Percentiles rank a stretch among this genome's conserved stretches.
Conservation (phyloP, 2,329 filamentous ascomycete genomes). For the Diaporthe sp. region DNA sequence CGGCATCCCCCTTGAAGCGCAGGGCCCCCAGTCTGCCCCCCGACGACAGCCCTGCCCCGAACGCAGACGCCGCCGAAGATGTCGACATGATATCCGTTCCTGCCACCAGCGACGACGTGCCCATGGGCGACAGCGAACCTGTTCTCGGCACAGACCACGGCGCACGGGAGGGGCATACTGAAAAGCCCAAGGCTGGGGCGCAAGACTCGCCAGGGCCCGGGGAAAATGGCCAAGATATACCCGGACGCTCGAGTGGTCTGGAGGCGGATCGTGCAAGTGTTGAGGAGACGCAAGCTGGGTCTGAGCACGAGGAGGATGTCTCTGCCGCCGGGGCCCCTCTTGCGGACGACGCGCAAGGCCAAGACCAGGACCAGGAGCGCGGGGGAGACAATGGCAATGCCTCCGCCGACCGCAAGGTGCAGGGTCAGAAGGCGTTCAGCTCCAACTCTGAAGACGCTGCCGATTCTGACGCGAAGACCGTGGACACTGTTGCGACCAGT, state of each 20-base stretch:
- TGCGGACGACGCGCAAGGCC: neutral
- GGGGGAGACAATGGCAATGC: neutral
- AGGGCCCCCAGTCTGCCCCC: conserved; percentile 74
- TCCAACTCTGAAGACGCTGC: conserved; percentile 38
- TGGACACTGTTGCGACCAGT: conserved; percentile 41
- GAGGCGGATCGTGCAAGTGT: conserved; percentile 36
- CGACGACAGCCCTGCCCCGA: conserved; percentile 50
- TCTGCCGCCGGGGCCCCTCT: neutral
- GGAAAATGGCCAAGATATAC: conserved; percentile 20
- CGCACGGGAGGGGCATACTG: conserved; percentile 17
- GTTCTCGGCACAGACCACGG: conserved; percentile 10
- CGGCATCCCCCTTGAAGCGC: conserved; percentile 76
- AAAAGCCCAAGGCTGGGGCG: conserved; percentile 10
- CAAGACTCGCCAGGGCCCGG: conserved; percentile 22
- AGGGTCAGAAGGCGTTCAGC: conserved; percentile 30
- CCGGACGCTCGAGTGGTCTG: conserved; percentile 12
- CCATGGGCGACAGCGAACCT: conserved; percentile 32
- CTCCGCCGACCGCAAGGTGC: conserved; percentile 21
- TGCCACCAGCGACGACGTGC: conserved; percentile 32
- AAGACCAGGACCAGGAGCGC: neutral
- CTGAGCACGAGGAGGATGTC: conserved; percentile 33
- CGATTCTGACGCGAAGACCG: conserved; percentile 38
- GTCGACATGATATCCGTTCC: conserved; percentile 60
- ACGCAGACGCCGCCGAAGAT: conserved; percentile 58
- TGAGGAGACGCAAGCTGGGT: conserved; percentile 38